Percentiles rank a stretch among this genome's conserved stretches.
phyloP scores from a whole-genome alignment of 2,329 filamentous ascomycete genomes.

The Parascedosporium putredinis region DNA sequence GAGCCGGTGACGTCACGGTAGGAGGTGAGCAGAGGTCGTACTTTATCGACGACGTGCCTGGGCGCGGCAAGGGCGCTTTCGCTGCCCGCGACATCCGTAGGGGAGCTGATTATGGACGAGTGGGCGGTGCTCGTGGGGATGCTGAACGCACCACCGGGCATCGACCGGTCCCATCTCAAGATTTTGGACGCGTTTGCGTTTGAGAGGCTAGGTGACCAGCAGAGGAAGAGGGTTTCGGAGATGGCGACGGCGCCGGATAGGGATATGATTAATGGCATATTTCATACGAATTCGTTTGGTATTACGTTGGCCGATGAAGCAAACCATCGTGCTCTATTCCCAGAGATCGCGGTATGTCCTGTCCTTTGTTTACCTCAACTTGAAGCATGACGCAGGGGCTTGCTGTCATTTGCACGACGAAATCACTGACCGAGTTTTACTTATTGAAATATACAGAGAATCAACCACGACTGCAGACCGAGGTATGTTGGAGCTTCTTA shows the following conservation, averaged over 20 bases:
- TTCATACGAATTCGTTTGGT: conserved; percentile 24
- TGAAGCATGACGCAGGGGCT: background rate
- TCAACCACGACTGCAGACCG: conserved; percentile 19
- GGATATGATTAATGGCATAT: conserved; percentile 20
- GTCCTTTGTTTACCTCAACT: background rate
- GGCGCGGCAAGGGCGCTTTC: conserved; percentile 23
- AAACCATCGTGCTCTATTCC: conserved; percentile 16
- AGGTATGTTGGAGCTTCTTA: conserved; percentile 14
- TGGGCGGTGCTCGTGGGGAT: conserved; percentile 18
- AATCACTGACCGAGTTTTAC: too few species aligned
- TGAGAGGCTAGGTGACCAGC: background rate
- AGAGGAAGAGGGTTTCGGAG: background rate
- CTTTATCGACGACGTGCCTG: conserved; percentile 17
- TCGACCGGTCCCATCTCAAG: background rate
- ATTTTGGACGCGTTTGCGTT: background rate
- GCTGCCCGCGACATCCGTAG: conserved; percentile 21
- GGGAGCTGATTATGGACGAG: conserved; percentile 26
- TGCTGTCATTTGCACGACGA: conserved; percentile 6
- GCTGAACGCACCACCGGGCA: background rate
- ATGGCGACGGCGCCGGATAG: background rate
- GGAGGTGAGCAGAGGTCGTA: conserved; percentile 14
- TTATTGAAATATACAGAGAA: too few species aligned
- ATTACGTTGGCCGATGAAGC: background rate
- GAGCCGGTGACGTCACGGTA: background rate
- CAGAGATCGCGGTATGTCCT: conserved; percentile 16